A percentile compares a stretch with the other conserved stretches of the same genome.
phyloP scores from a whole-genome alignment of 192 early-diverging fungal genomes.

The Kickxella alabastrina region DNA sequence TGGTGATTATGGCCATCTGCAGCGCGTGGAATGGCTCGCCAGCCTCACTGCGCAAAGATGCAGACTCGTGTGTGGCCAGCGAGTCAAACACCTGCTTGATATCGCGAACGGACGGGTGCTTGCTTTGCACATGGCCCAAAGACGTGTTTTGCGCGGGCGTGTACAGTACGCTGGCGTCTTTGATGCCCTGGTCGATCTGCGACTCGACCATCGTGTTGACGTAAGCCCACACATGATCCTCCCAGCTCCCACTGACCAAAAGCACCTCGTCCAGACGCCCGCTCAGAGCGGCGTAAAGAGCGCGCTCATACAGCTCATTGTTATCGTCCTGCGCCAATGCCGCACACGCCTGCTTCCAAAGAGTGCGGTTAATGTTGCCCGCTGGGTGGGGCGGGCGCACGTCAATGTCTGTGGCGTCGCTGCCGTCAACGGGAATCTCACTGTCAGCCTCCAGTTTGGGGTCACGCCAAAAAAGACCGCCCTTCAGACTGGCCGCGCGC shows the following conservation, averaged over 20 bases:
- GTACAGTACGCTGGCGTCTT: conserved; percentile 18
- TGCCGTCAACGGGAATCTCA: conserved; percentile 15
- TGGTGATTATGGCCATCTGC: conserved; percentile 21
- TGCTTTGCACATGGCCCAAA: conserved; percentile 31
- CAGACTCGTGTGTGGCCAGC: conserved; percentile 19
- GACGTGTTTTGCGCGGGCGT: conserved; percentile 22
- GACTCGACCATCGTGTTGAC: conserved; percentile 70
- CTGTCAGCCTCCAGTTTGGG: conserved; percentile 26
- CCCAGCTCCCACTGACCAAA: conserved; percentile 78
- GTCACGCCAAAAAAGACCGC: conserved; percentile 59
- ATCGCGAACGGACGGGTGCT: conserved; percentile 17
- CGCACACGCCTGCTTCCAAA: conserved; percentile 48
- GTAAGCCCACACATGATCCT: conserved; percentile 82
- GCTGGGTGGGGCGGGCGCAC: conserved; percentile 29
- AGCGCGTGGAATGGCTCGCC: conserved; percentile 29
- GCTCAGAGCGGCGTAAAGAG: conserved; percentile 68
- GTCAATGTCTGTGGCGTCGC: conserved; percentile 5
- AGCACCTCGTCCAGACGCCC: conserved; percentile 72
- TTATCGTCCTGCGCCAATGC: conserved; percentile 40
- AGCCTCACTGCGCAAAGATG: conserved; percentile 14
- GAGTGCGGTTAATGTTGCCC: conserved; percentile 38
- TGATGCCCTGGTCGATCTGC: conserved; percentile 49
- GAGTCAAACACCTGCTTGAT: conserved; percentile 22
- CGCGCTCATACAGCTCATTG: conserved; percentile 68
- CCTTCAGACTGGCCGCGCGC: conserved; percentile 74